Conservation (phyloP, 306 rosid species). For the Inga laurina region DNA sequence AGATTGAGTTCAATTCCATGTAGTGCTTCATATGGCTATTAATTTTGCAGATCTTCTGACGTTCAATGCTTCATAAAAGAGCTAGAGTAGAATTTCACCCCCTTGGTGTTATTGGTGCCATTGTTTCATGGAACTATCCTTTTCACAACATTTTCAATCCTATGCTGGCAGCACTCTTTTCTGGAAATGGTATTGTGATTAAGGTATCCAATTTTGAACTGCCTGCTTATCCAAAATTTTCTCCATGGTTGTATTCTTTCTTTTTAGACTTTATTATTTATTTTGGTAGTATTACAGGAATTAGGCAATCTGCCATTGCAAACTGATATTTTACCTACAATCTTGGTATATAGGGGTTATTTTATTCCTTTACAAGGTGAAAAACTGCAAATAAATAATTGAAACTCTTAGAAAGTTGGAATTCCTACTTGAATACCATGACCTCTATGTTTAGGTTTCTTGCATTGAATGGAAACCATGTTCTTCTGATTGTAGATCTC, state of each 20-base stretch:
- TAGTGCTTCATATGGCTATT: neutral
- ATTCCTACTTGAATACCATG: neutral
- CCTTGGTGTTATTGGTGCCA: constrained; percentile 92
- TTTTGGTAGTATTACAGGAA: constrained; percentile 22
- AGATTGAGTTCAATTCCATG: constrained; percentile 19
- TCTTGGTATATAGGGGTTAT: constrained; percentile 24
- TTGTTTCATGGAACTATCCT: constrained; percentile 94
- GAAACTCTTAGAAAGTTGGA: constrained; percentile 23
- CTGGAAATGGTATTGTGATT: constrained; percentile 86
- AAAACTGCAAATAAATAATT: neutral
- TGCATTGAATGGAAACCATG: constrained; percentile 33
- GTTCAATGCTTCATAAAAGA: constrained; percentile 84
- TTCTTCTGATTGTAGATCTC: constrained; percentile 68
- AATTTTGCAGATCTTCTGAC: constrained; percentile 75
- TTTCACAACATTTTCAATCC: constrained; percentile 93
- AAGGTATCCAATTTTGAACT: constrained; percentile 56
- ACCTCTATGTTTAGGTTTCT: constrained; percentile 19
- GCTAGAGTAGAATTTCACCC: constrained; percentile 91
- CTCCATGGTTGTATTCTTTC: constrained; percentile 17
- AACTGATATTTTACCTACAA: constrained; percentile 5
- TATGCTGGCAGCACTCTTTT: constrained; percentile 86
- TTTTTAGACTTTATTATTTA: constrained; percentile 7
- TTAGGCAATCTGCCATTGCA: neutral
- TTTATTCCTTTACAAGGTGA: constrained; percentile 1
- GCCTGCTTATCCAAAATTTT: constrained; percentile 23